Conservation (phyloP, 2,329 filamentous ascomycete species). For the Hymenoscyphus albidus region DNA sequence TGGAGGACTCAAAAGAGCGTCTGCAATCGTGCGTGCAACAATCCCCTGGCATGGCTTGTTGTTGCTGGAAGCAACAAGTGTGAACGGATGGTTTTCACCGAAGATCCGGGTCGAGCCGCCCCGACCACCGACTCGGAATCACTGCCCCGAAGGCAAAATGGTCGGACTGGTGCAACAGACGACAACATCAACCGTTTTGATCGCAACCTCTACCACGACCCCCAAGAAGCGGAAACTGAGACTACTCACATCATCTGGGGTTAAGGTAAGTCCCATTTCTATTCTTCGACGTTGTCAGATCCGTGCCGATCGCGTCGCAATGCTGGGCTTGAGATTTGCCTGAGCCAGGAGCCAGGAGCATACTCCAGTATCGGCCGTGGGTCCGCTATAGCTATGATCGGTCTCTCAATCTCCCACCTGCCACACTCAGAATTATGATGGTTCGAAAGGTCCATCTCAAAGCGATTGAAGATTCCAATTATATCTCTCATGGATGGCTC, state of each 20-base stretch:
- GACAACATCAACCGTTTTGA: neutral
- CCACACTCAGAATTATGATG: neutral
- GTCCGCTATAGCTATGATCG: neutral
- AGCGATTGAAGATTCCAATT: neutral
- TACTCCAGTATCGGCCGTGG: neutral
- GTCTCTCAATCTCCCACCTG: neutral
- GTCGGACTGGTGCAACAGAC: neutral
- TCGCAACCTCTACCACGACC: neutral
- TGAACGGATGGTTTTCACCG: no score
- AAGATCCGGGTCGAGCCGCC: no score
- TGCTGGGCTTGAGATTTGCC: neutral
- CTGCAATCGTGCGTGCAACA: no score
- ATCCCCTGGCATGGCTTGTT: no score
- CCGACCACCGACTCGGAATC: no score
- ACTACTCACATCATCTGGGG: neutral
- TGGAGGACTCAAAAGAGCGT: neutral
- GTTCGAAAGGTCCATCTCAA: neutral
- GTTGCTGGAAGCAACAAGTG: no score
- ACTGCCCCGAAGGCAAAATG: neutral
- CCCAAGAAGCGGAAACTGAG: neutral
- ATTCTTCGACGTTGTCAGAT: neutral
- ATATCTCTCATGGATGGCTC: neutral
- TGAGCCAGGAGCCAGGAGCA: no score
- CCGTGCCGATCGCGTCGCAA: neutral
- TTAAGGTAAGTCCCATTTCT: neutral